Evolutionary conservation across 306 rosid genomes (phyloP).

Genomic region (Castanospermum australe): DNA sequence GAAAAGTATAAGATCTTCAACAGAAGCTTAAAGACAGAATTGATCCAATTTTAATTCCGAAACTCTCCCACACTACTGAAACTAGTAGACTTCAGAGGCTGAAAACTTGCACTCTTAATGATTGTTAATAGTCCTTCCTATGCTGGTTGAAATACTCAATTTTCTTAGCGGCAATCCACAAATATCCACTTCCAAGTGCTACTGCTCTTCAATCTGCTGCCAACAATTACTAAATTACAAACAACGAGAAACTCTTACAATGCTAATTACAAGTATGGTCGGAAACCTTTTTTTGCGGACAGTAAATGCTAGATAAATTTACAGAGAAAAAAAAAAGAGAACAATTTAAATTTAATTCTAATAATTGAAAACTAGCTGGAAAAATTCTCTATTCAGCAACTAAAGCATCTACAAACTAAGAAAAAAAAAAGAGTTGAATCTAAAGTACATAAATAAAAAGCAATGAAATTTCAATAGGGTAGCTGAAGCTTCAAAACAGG

Average conservation of each 20-base stretch:
- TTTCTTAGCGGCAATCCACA: not conserved
- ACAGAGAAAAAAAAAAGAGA: not conserved
- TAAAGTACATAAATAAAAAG: not conserved
- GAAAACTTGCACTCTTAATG: not conserved
- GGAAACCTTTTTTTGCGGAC: not conserved
- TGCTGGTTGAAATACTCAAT: not conserved
- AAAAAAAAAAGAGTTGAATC: not conserved
- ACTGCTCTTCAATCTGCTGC: not conserved
- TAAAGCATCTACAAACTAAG: not conserved
- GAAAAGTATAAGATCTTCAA: not conserved
- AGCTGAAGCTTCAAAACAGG: slow-evolving; percentile 26
- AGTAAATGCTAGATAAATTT: not conserved
- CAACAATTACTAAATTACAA: not conserved
- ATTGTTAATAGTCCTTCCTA: not conserved
- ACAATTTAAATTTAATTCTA: not conserved
- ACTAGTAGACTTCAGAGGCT: not conserved
- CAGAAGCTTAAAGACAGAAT: too few species aligned
- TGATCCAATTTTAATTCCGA: not conserved
- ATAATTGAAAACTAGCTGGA: not conserved
- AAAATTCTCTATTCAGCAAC: not conserved
- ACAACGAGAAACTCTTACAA: not conserved
- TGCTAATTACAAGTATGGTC: not conserved
- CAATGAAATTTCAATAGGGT: slow-evolving; percentile 4
- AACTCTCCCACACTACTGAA: not conserved
- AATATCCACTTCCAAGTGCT: not conserved